Evolutionary conservation across 208 protist genomes (phyloP).

Genomic region (Blastocrithidia nonstop): DNA sequence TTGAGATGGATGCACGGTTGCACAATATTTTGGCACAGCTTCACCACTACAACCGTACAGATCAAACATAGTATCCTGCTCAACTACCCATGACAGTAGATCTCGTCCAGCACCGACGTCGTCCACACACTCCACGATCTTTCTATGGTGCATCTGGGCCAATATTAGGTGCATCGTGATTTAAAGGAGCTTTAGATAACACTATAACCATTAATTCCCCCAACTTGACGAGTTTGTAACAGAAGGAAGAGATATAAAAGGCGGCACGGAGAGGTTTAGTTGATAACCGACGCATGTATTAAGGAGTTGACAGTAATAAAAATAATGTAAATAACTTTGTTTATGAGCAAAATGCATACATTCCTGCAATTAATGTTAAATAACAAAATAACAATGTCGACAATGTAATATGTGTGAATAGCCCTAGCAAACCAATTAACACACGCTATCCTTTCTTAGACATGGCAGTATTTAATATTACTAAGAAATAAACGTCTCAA

Average conservation of each 20-base stretch:
- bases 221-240: slow-evolving; percentile 24
- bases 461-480: neutral
- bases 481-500: neutral
- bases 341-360: no score
- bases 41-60: slow-evolving; percentile 18
- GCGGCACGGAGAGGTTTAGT: no score
- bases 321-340: slow-evolving; percentile 2
- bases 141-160: slow-evolving; percentile 37
- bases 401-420: no score
- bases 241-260: slow-evolving; percentile 20
- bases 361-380: no score
- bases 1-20: slow-evolving; percentile 21
- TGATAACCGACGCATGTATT: slow-evolving; percentile 15
- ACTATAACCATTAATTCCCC: slow-evolving; percentile 19
- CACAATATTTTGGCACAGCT: slow-evolving; percentile 47
- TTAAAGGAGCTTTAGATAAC: slow-evolving; percentile 21
- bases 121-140: slow-evolving; percentile 40
- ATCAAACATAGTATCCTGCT: slow-evolving; percentile 19
- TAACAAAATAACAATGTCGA: no score
- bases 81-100: slow-evolving; percentile 21
- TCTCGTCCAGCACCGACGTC: slow-evolving; percentile 13
- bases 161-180: slow-evolving; percentile 28
- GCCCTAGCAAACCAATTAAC: neutral
- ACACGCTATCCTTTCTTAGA: neutral
- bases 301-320: slow-evolving; percentile 9